These are phyloP conservation scores for Candida ipomoeae DNA, from an alignment of 805 yeast genomes.

Conservation along the genomic window DNA sequence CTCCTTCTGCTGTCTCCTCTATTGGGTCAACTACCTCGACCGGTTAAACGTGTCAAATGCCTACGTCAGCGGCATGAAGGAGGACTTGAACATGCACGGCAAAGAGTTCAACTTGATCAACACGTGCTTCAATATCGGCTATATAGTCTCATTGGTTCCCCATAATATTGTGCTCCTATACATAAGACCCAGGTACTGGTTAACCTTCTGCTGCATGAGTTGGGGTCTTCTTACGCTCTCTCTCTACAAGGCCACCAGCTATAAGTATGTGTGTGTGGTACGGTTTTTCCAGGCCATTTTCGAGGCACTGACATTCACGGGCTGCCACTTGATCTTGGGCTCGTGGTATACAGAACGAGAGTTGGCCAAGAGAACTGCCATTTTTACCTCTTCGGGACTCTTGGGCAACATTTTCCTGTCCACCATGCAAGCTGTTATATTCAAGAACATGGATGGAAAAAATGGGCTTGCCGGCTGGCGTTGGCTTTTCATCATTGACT, in stretches of 20 bases:
- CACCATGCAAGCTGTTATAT: constrained; percentile 53
- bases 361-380: constrained; percentile 48
- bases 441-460: constrained; percentile 40
- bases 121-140: constrained; percentile 58
- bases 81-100: constrained; percentile 46
- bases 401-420: constrained; percentile 54
- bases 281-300: constrained; percentile 60
- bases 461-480: constrained; percentile 60
- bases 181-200: constrained; percentile 55
- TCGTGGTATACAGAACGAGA: constrained; percentile 49
- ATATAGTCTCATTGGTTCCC: constrained; percentile 59
- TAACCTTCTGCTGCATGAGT: constrained; percentile 47
- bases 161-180: constrained; percentile 50
- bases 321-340: constrained; percentile 52
- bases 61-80: constrained; percentile 65
- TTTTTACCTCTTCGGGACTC: constrained; percentile 52
- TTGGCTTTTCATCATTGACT: constrained; percentile 65
- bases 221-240: constrained; percentile 58
- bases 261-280: constrained; percentile 49
- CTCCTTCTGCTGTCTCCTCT: constrained; percentile 38
- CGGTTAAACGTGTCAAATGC: constrained; percentile 54
- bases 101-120: constrained; percentile 48
- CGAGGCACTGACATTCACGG: constrained; percentile 55
- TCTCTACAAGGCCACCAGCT: constrained; percentile 44
- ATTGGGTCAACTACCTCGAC: constrained; percentile 55